Percentiles rank a stretch among this genome's conserved stretches.
These are phyloP conservation scores for Parachlorella kessleri DNA, from an alignment of 139 green algal species.

Conservation along the genomic window DNA sequence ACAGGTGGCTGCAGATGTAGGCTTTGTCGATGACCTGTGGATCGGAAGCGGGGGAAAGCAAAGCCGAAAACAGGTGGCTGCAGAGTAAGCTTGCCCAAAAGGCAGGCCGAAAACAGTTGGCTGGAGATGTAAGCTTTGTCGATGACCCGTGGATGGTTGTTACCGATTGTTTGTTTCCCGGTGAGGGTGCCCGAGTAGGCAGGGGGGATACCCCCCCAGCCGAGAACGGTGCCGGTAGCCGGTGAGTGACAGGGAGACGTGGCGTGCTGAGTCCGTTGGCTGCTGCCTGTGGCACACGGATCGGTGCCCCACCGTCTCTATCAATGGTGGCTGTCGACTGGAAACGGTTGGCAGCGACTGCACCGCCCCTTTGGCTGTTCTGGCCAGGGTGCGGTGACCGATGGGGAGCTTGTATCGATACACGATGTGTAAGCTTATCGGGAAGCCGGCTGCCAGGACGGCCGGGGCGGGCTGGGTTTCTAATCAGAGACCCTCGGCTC, in stretches of 20 bases:
- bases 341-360: background rate
- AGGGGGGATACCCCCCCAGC: too few relatives aligned
- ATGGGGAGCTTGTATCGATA: constrained; percentile 52
- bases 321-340: constrained; percentile 15
- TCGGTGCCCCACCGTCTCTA: background rate
- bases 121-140: too few relatives aligned
- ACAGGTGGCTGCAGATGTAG: too few relatives aligned
- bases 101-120: too few relatives aligned
- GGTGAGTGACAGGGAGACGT: constrained; percentile 31
- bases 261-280: constrained; percentile 12
- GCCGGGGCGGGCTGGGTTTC: background rate
- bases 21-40: too few relatives aligned
- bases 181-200: too few relatives aligned
- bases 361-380: background rate
- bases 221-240: too few relatives aligned
- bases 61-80: too few relatives aligned
- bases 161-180: too few relatives aligned
- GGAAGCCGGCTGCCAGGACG: constrained; percentile 30
- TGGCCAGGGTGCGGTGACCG: background rate
- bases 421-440: constrained; percentile 52
- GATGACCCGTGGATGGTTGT: too few relatives aligned
- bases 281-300: background rate
- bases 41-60: too few relatives aligned
- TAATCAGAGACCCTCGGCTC: background rate
- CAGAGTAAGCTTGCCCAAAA: too few relatives aligned